Percentiles rank a stretch among this genome's conserved stretches.
Conservation (phyloP, 139 green algal species). For the Chlamydomonas urium region DNA sequence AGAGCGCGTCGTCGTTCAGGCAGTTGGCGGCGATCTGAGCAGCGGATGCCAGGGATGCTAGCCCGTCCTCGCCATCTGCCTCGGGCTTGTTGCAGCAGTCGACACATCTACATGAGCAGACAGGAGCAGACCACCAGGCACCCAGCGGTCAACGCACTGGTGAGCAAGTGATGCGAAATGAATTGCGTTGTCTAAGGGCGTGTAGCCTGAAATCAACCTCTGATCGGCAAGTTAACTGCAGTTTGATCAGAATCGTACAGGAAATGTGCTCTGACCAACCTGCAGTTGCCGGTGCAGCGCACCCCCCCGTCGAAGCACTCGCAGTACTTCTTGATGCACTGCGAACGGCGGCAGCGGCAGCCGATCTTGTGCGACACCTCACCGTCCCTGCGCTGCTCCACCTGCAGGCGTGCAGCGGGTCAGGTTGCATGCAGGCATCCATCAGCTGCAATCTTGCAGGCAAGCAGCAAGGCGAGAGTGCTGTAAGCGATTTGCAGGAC, state of each 20-base stretch:
- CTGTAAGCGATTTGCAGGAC: background rate
- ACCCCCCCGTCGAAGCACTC: conserved; percentile 67
- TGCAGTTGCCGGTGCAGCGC: conserved; percentile 55
- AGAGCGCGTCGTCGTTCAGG: background rate
- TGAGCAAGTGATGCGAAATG: no score
- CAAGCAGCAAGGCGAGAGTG: background rate
- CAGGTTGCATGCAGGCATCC: background rate
- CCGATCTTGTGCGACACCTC: conserved; percentile 55
- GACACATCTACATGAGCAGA: background rate
- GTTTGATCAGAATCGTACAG: no score
- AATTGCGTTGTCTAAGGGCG: no score
- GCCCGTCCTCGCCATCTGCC: background rate
- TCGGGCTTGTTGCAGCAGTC: conserved; percentile 2
- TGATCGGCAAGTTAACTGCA: no score
- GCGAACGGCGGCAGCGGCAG: conserved; percentile 56
- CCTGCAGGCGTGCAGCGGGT: background rate
- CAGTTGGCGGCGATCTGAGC: background rate
- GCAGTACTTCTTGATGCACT: conserved; percentile 61
- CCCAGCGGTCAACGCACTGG: no score
- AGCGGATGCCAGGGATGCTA: conserved; percentile 6
- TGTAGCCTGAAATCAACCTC: no score
- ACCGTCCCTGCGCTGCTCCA: conserved; percentile 6
- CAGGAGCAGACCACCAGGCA: background rate
- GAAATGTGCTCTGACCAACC: conserved; percentile 25
- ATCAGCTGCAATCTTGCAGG: background rate